These are phyloP conservation scores for Funneliformis mosseae DNA, from an alignment of 192 early-diverging fungal genomes.

Conservation along the genomic window DNA sequence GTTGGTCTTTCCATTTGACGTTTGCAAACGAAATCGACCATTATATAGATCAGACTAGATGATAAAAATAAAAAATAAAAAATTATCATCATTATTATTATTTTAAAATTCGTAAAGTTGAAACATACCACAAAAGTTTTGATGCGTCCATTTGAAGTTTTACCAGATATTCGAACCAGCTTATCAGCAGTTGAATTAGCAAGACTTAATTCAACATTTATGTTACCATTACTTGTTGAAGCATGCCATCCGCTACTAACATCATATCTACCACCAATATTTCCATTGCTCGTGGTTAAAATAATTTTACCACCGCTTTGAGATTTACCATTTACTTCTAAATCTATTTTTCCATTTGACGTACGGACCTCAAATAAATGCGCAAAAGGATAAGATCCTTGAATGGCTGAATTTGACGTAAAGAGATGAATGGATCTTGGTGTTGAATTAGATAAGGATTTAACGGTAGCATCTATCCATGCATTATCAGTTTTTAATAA, in stretches of 20 bases:
- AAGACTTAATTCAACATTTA: background rate
- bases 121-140: background rate
- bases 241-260: slow-evolving; percentile 15
- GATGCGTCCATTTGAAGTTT: background rate
- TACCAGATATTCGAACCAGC: background rate
- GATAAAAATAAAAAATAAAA: background rate
- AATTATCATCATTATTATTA: background rate
- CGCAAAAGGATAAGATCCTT: background rate
- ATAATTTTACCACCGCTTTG: background rate
- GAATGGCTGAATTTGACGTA: background rate
- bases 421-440: background rate
- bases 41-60: slow-evolving; percentile 12
- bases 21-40: slow-evolving; percentile 1
- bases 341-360: background rate
- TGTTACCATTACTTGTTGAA: slow-evolving; percentile 2
- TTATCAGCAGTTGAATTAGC: background rate
- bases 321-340: background rate
- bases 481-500: background rate
- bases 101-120: no score
- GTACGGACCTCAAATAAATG: background rate
- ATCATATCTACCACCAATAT: background rate
- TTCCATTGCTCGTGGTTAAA: slow-evolving; percentile 6
- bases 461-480: background rate
- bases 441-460: background rate
- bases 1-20: background rate